These are phyloP conservation scores for Diaporthe sp. DNA, from an alignment of 2,329 filamentous ascomycete species.

Conservation along the genomic window DNA sequence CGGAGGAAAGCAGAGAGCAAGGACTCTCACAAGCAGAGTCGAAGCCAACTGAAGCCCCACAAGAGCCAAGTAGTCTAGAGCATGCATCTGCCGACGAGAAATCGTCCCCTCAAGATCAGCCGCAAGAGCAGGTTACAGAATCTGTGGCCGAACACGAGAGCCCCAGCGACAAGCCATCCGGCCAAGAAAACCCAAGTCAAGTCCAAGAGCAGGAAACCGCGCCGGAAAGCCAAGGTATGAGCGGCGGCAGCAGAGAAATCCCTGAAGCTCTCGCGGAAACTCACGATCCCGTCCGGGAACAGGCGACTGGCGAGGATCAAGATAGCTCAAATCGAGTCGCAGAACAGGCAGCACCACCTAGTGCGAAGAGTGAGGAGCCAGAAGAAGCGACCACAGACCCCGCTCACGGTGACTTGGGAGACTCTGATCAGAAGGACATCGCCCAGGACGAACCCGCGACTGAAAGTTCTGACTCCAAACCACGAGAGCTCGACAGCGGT, in stretches of 20 bases:
- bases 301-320: neutral
- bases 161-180: neutral
- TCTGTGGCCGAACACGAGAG: neutral
- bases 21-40: neutral
- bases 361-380: neutral
- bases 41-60: neutral
- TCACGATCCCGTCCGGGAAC: too few species aligned
- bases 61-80: neutral
- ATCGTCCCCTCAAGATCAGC: neutral
- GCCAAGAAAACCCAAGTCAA: neutral
- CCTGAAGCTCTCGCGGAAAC: neutral
- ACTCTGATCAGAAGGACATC: neutral
- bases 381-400: neutral
- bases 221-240: neutral
- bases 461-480: neutral
- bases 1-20: conserved; percentile 3
- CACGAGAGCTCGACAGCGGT: neutral
- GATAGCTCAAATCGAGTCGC: neutral
- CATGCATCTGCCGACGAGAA: neutral
- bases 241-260: neutral
- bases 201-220: neutral
- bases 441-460: neutral
- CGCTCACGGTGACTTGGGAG: neutral
- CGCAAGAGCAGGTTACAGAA: neutral
- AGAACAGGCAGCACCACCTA: neutral